Percentiles rank a stretch among this genome's conserved stretches.
These are phyloP conservation scores for Malassezia dermatis DNA, from an alignment of 1,284 basidiomycete species.

Conservation along the genomic window DNA sequence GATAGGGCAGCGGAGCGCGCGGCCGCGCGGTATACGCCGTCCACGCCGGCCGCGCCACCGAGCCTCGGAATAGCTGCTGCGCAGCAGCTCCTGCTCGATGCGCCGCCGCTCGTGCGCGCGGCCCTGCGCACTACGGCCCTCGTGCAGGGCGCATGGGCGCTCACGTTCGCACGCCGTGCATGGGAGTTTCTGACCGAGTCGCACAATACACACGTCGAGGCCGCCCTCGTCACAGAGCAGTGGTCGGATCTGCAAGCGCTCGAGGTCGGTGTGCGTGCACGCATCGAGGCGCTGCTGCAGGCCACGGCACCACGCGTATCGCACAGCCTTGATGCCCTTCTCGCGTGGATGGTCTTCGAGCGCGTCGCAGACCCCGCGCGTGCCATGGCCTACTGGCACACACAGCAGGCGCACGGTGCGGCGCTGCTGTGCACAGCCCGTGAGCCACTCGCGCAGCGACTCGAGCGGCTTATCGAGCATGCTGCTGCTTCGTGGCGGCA, in stretches of 20 bases:
- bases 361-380: neutral
- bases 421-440: neutral
- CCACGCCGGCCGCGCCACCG: neutral
- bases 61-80: neutral
- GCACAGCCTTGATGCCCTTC: neutral
- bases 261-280: neutral
- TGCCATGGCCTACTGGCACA: neutral
- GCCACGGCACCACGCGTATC: neutral
- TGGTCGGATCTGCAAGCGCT: neutral
- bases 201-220: neutral
- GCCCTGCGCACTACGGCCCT: neutral
- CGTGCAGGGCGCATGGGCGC: constrained; percentile 8
- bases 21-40: neutral
- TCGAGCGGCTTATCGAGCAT: neutral
- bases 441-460: neutral
- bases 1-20: neutral
- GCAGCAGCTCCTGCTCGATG: constrained; percentile 5
- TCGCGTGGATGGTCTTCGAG: neutral
- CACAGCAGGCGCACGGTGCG: neutral
- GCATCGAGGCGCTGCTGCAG: neutral
- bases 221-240: neutral
- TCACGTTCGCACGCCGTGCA: neutral
- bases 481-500: neutral
- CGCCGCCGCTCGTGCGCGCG: neutral
- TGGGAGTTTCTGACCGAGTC: neutral